Evolutionary conservation across 2,329 filamentous ascomycete genomes (phyloP).

Genomic region (Phialophora expanda): DNA sequence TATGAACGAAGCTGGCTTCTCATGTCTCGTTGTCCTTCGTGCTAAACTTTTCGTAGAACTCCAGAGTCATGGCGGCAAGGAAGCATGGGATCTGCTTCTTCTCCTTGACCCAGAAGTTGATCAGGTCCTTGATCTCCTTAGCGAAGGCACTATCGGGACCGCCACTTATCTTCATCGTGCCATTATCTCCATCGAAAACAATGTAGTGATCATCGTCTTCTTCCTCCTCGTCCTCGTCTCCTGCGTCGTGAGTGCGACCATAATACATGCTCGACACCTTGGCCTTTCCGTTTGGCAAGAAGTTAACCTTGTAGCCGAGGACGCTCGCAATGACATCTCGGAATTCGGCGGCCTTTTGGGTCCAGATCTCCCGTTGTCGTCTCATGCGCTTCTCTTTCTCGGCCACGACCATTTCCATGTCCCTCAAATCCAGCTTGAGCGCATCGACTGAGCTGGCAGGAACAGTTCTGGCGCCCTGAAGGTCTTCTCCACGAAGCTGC

Average conservation of each 20-base stretch:
- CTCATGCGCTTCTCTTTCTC: constrained; percentile 77
- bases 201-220: constrained; percentile 63
- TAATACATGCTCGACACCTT: constrained; percentile 86
- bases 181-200: constrained; percentile 89
- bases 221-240: constrained; percentile 43
- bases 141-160: constrained; percentile 88
- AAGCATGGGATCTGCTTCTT: constrained; percentile 94
- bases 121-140: constrained; percentile 78
- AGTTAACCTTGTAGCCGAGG: constrained; percentile 92
- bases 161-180: constrained; percentile 97
- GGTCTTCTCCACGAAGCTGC: constrained; percentile 63
- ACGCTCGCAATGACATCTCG: constrained; percentile 91
- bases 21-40: constrained; percentile 21
- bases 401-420: constrained; percentile 71
- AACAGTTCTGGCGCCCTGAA: constrained; percentile 64
- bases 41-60: constrained; percentile 77
- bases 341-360: constrained; percentile 88
- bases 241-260: constrained; percentile 70
- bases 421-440: constrained; percentile 74
- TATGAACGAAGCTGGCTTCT: neutral
- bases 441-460: constrained; percentile 78
- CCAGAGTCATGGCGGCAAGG: constrained; percentile 84
- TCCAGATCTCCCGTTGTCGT: constrained; percentile 91
- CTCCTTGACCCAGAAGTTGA: constrained; percentile 95
- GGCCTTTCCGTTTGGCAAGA: constrained; percentile 96